These are phyloP conservation scores for Lycium ferocissimum DNA, from an alignment of 257 asterid species.

Conservation along the genomic window DNA sequence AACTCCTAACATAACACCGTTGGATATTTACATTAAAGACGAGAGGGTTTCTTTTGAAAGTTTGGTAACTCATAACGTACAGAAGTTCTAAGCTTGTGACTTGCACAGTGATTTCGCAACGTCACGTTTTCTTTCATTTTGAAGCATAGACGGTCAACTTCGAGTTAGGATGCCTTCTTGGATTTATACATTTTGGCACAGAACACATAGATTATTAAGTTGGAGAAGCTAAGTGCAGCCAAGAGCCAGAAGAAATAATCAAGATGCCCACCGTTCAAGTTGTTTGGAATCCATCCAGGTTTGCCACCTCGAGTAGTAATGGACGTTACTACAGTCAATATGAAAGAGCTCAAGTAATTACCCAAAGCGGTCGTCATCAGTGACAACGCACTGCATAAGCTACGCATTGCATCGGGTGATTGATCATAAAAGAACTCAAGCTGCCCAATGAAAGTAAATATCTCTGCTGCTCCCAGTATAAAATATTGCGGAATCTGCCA, in stretches of 20 bases:
- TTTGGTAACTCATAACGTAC: not conserved
- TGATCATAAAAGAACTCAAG: slow-evolving; percentile 90
- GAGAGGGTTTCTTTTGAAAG: not conserved
- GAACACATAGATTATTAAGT: slow-evolving; percentile 64
- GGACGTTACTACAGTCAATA: slow-evolving; percentile 70
- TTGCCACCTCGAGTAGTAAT: slow-evolving; percentile 72
- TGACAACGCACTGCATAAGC: slow-evolving; percentile 80
- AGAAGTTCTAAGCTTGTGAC: not conserved
- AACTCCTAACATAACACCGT: not conserved
- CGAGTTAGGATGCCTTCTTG: slow-evolving; percentile 62
- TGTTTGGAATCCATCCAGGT: slow-evolving; percentile 90
- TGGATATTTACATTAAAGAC: not conserved
- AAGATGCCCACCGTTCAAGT: slow-evolving; percentile 82
- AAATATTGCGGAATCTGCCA: slow-evolving; percentile 89
- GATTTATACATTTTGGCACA: slow-evolving; percentile 77
- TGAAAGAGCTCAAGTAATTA: slow-evolving; percentile 77
- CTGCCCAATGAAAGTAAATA: slow-evolving; percentile 80
- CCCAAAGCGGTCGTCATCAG: slow-evolving; percentile 74
- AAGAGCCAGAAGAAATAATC: slow-evolving; percentile 88
- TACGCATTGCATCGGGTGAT: slow-evolving; percentile 97
- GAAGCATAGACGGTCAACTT: not conserved
- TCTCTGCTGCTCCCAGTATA: slow-evolving; percentile 81
- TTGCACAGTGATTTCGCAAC: not conserved
- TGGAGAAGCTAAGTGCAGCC: slow-evolving; percentile 74
- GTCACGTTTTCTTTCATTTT: slow-evolving; percentile 1